Evolutionary conservation across 768 basidiomycete genomes (phyloP), one percentile per base, ranked within the genome.

Genomic region (Podaxis sp.): DNA sequence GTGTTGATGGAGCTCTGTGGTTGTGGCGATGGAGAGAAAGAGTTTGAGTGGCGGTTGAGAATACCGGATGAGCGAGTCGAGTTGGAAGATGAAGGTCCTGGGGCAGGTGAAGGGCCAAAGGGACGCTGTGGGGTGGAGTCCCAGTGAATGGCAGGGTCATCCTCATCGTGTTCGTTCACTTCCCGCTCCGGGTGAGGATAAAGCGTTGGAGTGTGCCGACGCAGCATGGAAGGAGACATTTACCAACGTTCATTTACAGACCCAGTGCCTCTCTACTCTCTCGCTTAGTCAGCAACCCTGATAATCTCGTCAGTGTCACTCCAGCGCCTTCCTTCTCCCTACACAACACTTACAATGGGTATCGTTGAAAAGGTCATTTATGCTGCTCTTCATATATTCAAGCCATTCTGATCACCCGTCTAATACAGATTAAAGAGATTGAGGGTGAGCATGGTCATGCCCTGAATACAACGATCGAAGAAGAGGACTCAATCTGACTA

Each of bases 391-490:
- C 41, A 51, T 29, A 27, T 51, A 15, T 25, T 3, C 7, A 9
- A 17, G 13, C 41, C 53, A 57, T 19, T 59, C 49, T 56, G 36
- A 60, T 58, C 7, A 59, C 67, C 12, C 65, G 29, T 29, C 29
- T 47, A 40, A 37, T 22, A 13, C 59, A 96, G 94, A 96, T 97
- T 68, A 96, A 94, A 74, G 94, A 92, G 74, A 96, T 96, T 65
- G 93, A 98, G 84, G 92, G 93, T 93, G 73, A 77, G 90, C 55
- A 59, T 11, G 46, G 25, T 19, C 47, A 25, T 46, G 40, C 36
- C 66, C 52, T 40, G 47, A 54, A 22, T 51, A 33, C 33, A 33
- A 33, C 33, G 33, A 33, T 33, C 33, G 38, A 9, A 41, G 25
- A 36, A 27, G 52, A 41, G 50, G 27, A 5, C 49, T 50, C n/a